Evolutionary conservation across 2,329 filamentous ascomycete species (phyloP).

Genomic region (Didymella pinodella): DNA sequence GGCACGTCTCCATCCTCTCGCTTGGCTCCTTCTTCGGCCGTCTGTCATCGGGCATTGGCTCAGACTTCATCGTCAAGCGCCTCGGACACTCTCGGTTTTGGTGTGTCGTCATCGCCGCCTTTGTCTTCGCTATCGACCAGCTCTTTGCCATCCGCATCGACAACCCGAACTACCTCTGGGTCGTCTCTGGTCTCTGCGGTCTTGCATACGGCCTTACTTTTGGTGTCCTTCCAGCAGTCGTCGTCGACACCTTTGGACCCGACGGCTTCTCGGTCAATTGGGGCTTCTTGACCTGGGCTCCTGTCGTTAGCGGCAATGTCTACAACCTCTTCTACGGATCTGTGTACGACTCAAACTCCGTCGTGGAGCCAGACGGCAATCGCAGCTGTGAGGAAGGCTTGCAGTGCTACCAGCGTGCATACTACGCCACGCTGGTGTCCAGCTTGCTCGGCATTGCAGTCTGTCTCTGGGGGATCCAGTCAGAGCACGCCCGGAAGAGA

Average conservation of each 20-base stretch:
- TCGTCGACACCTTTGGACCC: slow-evolving; percentile 89
- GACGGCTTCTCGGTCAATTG: slow-evolving; percentile 91
- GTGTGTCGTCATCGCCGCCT: slow-evolving; percentile 82
- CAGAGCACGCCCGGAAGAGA: slow-evolving; percentile 57
- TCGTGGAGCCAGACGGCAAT: slow-evolving; percentile 72
- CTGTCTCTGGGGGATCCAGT: slow-evolving; percentile 73
- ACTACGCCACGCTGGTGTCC: slow-evolving; percentile 77
- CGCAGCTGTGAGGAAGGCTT: slow-evolving; percentile 79
- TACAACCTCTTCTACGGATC: slow-evolving; percentile 91
- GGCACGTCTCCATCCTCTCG: slow-evolving; percentile 95
- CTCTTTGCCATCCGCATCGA: slow-evolving; percentile 75
- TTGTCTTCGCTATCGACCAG: slow-evolving; percentile 82
- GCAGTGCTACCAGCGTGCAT: slow-evolving; percentile 81
- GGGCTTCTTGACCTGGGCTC: slow-evolving; percentile 92
- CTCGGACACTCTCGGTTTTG: slow-evolving; percentile 84
- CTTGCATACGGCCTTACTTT: slow-evolving; percentile 93
- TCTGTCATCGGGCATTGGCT: slow-evolving; percentile 77
- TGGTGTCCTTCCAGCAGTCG: slow-evolving; percentile 88
- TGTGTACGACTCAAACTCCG: slow-evolving; percentile 82
- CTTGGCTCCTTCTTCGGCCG: slow-evolving; percentile 85
- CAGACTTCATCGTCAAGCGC: slow-evolving; percentile 85
- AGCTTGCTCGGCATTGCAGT: slow-evolving; percentile 74
- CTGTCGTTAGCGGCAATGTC: slow-evolving; percentile 85
- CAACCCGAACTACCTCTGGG: slow-evolving; percentile 77
- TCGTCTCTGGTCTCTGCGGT: slow-evolving; percentile 84